Conservation (phyloP, 164 flowering plant genomes). For the Buxus sempervirens region DNA sequence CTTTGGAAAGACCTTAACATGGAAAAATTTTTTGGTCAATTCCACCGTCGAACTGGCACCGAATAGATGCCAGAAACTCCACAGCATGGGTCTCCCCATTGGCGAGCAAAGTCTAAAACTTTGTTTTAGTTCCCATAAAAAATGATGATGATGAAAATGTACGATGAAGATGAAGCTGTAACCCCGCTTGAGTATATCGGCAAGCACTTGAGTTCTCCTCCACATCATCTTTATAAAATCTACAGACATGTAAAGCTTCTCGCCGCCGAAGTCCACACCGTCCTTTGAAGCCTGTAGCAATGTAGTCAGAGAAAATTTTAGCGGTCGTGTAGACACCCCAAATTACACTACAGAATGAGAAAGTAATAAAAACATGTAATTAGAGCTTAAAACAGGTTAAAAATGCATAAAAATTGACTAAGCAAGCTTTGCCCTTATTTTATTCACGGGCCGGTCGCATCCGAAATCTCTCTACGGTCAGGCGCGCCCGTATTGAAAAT, state of each 20-base stretch:
- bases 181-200: conserved; percentile 62
- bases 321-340: too few relatives aligned
- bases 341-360: too few relatives aligned
- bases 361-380: too few relatives aligned
- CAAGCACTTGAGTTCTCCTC: conserved; percentile 40
- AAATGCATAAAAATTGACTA: too few relatives aligned
- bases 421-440: too few relatives aligned
- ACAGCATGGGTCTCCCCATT: conserved; percentile 57
- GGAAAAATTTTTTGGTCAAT: conserved; percentile 20
- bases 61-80: conserved; percentile 72
- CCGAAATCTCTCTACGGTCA: too few relatives aligned
- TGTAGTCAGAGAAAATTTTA: conserved; percentile 38
- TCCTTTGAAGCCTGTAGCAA: conserved; percentile 55
- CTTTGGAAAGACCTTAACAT: conserved; percentile 2
- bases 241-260: conserved; percentile 61
- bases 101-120: conserved; percentile 76
- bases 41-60: conserved; percentile 27
- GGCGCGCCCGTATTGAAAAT: too few relatives aligned
- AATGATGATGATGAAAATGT: too few relatives aligned
- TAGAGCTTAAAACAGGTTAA: too few relatives aligned
- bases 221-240: conserved; percentile 74
- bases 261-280: conserved; percentile 54
- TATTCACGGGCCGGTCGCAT: too few relatives aligned
- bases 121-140: conserved; percentile 45
- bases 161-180: too few relatives aligned